phyloP scores from a whole-genome alignment of 176 grass and related monocot species.

The Oryza officinalis region DNA sequence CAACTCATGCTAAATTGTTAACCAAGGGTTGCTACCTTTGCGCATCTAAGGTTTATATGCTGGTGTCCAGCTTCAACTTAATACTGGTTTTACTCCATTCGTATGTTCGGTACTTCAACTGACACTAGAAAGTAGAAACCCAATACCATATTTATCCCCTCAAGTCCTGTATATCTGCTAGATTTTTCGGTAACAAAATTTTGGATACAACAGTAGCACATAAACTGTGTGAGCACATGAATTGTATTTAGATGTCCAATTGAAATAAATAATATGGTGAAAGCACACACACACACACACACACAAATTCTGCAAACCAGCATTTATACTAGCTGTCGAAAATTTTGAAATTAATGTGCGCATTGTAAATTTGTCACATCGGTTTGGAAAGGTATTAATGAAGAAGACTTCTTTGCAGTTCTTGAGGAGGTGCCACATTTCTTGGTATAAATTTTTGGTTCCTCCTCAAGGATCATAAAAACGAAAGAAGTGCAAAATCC shows the following conservation, averaged over 20 bases:
- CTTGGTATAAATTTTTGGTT: background rate
- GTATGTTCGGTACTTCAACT: background rate
- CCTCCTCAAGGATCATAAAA: background rate
- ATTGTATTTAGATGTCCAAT: background rate
- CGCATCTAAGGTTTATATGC: background rate
- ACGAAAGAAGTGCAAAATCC: background rate
- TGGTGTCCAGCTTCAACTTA: background rate
- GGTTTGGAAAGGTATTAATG: conserved; percentile 18
- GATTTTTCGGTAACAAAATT: background rate
- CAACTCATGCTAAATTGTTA: background rate
- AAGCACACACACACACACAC: background rate
- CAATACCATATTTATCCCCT: background rate
- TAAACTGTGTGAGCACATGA: background rate
- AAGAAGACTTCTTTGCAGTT: background rate
- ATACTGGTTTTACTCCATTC: background rate
- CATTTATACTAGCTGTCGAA: background rate
- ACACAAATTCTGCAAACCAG: background rate
- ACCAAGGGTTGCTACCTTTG: background rate
- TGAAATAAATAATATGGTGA: background rate
- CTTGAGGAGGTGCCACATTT: no score
- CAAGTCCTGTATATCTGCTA: background rate
- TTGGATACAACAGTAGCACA: background rate
- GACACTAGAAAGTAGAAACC: no score
- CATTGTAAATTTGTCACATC: background rate
- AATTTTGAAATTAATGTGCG: background rate